Conservation (phyloP, 306 rosid genomes). For the Dicorynia guianensis region DNA sequence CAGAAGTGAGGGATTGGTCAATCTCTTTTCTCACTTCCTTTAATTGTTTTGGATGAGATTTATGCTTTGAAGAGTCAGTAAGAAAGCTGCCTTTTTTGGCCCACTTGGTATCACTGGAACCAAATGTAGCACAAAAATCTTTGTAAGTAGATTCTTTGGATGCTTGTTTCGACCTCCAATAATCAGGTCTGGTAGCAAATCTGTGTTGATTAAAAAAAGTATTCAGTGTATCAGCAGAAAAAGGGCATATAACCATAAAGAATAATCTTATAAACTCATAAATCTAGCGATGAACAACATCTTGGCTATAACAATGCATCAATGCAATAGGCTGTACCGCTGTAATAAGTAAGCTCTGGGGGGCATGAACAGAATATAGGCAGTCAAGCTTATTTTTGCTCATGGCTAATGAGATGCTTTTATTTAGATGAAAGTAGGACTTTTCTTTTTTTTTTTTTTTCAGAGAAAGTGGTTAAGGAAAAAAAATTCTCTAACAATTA, state of each 20-base stretch:
- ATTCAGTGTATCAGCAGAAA: conserved; percentile 18
- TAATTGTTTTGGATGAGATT: conserved; percentile 51
- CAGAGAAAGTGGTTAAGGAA: background rate
- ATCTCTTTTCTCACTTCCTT: conserved; percentile 75
- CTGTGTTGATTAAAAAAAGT: conserved; percentile 41
- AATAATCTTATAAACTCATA: conserved; percentile 16
- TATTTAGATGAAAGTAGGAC: background rate
- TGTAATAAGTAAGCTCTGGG: background rate
- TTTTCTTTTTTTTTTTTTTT: conserved; percentile 13
- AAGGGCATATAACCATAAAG: conserved; percentile 22
- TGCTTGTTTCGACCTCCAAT: conserved; percentile 87
- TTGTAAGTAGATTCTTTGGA: conserved; percentile 77
- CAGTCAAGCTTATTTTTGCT: background rate
- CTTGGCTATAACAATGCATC: conserved; percentile 17
- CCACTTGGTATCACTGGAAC: conserved; percentile 60
- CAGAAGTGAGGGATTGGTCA: conserved; percentile 58
- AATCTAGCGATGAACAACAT: conserved; percentile 23
- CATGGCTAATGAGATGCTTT: background rate
- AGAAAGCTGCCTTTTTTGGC: conserved; percentile 56
- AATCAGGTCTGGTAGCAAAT: conserved; percentile 78
- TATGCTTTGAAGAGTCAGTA: conserved; percentile 49
- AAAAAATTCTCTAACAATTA: background rate
- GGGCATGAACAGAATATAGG: too few relatives aligned
- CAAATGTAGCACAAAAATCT: conserved; percentile 76
- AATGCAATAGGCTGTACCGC: conserved; percentile 7